These are phyloP conservation scores for Allium fistulosum DNA, from an alignment of 106 monocot species.

Conservation along the genomic window DNA sequence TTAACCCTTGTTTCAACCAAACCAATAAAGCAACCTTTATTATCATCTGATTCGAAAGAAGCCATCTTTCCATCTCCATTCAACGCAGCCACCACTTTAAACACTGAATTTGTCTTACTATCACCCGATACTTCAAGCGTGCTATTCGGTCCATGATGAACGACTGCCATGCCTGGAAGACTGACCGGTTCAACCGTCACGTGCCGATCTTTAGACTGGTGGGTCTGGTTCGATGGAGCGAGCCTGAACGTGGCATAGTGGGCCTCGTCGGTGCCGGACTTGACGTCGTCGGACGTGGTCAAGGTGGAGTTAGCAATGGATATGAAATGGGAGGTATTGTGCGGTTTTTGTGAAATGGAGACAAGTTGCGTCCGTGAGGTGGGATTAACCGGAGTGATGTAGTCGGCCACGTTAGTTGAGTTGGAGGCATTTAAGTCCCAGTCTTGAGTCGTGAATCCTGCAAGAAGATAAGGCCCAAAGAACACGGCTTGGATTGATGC, in stretches of 20 bases:
- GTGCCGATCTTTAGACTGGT: slow-evolving; percentile 4
- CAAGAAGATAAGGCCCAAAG: slow-evolving; percentile 88
- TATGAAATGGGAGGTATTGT: slow-evolving; percentile 31
- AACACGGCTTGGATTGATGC: slow-evolving; percentile 66
- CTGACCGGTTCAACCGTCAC: slow-evolving; percentile 70
- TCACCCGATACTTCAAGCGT: slow-evolving; percentile 6
- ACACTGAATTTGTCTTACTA: slow-evolving; percentile 17
- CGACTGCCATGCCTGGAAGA: slow-evolving; percentile 59
- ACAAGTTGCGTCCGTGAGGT: slow-evolving; percentile 47
- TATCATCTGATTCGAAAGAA: slow-evolving; percentile 43
- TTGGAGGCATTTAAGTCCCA: slow-evolving; percentile 52
- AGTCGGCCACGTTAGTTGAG: slow-evolving; percentile 42
- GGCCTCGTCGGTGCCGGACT: slow-evolving; percentile 45
- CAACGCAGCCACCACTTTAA: slow-evolving; percentile 41
- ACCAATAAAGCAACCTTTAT: slow-evolving; percentile 45
- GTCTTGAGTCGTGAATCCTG: slow-evolving; percentile 56
- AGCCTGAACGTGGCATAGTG: slow-evolving; percentile 68
- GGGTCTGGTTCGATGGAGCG: not conserved
- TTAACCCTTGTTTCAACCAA: slow-evolving; percentile 15
- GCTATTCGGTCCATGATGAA: slow-evolving; percentile 28
- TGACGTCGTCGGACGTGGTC: slow-evolving; percentile 41
- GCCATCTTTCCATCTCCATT: slow-evolving; percentile 33
- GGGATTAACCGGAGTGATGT: slow-evolving; percentile 52
- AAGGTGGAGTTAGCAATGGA: slow-evolving; percentile 45
- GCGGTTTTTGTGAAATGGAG: slow-evolving; percentile 42